Percentiles rank a stretch among this genome's conserved stretches.
phyloP scores from a whole-genome alignment of 495 filamentous ascomycete species.

The Staphylotrichum longicolle region DNA sequence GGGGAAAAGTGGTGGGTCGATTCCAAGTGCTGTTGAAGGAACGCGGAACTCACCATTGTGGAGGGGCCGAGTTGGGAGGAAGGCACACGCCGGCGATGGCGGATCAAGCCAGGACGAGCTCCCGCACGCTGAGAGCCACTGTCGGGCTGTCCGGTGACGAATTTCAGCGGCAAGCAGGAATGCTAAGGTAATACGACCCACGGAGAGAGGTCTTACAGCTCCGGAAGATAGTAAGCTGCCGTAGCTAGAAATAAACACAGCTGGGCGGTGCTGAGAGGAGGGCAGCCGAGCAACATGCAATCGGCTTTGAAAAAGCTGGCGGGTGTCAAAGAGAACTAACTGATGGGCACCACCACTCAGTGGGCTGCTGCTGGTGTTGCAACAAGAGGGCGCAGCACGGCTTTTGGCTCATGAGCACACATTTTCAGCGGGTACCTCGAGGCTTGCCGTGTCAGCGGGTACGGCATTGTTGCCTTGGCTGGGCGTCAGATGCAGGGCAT shows the following conservation, averaged over 20 bases:
- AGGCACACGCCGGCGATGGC: constrained; percentile 10
- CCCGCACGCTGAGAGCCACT: constrained; percentile 5
- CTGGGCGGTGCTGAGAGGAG: background rate
- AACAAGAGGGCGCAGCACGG: constrained; percentile 20
- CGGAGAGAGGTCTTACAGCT: background rate
- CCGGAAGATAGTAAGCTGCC: background rate
- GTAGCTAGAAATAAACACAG: background rate
- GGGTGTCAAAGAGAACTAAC: constrained; percentile 9
- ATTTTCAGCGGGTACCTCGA: constrained; percentile 8
- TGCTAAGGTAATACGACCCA: background rate
- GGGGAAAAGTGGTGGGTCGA: background rate
- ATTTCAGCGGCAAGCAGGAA: background rate
- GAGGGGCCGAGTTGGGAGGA: constrained; percentile 7
- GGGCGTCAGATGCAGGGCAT: background rate
- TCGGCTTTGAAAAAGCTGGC: background rate
- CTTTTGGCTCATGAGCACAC: constrained; percentile 10
- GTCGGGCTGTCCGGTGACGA: background rate
- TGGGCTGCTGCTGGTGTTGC: background rate
- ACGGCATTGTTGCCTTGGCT: background rate
- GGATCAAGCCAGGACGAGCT: constrained; percentile 5
- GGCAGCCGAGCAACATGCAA: background rate
- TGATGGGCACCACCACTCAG: background rate
- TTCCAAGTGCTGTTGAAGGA: background rate
- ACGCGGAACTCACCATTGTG: constrained; percentile 19
- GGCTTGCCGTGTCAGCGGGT: constrained; percentile 6